phyloP scores from a whole-genome alignment of 2,329 filamentous ascomycete species.

The Sphaerulina populicola region DNA sequence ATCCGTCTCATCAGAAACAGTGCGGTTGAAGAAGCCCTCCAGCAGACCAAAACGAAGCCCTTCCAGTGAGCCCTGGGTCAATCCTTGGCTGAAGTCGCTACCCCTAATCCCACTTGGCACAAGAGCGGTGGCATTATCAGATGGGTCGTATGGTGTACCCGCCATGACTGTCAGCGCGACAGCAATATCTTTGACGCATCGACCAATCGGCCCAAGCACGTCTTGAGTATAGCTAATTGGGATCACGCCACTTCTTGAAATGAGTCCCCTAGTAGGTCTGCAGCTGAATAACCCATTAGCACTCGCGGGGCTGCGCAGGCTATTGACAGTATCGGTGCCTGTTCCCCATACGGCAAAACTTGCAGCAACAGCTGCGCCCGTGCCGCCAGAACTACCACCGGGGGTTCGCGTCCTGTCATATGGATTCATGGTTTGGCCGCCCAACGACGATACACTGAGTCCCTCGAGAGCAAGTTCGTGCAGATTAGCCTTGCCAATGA shows the following conservation, averaged over 20 bases:
- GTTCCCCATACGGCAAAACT: constrained; percentile 48
- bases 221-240: constrained; percentile 31
- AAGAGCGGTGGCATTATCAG: constrained; percentile 47
- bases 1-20: constrained; percentile 44
- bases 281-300: constrained; percentile 54
- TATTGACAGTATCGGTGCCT: constrained; percentile 46
- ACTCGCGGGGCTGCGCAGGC: constrained; percentile 52
- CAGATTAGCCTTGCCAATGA: constrained; percentile 35
- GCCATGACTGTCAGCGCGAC: constrained; percentile 35
- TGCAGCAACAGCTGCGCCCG: constrained; percentile 51
- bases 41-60: constrained; percentile 44
- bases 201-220: constrained; percentile 28
- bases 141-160: constrained; percentile 43
- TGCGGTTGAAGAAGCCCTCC: constrained; percentile 52
- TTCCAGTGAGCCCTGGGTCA: constrained; percentile 33
- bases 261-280: constrained; percentile 39
- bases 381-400: constrained; percentile 56
- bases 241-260: constrained; percentile 27
- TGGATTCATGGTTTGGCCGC: constrained; percentile 57
- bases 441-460: constrained; percentile 53
- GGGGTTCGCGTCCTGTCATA: constrained; percentile 59
- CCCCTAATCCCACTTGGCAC: constrained; percentile 37
- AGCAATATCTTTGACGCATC: constrained; percentile 30
- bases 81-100: constrained; percentile 42
- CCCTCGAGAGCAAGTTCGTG: constrained; percentile 59